Evolutionary conservation across 1,139 yeast species (phyloP), one percentile per base, ranked within the genome.

Genomic region (Pichia sp.): DNA sequence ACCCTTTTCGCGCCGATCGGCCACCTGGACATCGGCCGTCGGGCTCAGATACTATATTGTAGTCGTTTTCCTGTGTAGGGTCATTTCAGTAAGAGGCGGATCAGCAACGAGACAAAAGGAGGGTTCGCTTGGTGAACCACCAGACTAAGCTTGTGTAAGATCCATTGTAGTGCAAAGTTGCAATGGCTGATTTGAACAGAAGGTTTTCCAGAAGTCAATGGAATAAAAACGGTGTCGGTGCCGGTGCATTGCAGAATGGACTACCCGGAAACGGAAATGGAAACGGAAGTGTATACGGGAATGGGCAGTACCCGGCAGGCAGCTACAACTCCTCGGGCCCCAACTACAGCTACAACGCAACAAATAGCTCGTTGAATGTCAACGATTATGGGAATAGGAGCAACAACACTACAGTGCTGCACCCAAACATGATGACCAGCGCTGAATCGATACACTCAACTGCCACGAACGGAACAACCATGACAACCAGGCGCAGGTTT

Each of bases 401-500:
- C 29, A 42, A 30, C 13, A 23, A 7, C 10, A 36, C 10, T 7
- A 36, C 40, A 11, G 40, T 36, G n/a, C 32, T 44, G 11, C 45
- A 41, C 16, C 51, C 54, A 15, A 50, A 43, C 13, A 32, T 50
- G 16, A 13, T 36, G 26, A 30, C 38, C 11, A 46, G 54, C 29
- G 50, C 54, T 1, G 56, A 50, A 34, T 55, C 58, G 11, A 45
- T 55, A 10, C 44, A 41, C 15, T 55, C 58, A 1, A 47, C 38
- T 32, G 58, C 56, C 4, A 55, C 57, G 1, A 53, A 51, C 45
- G 58, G 53, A 19, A 56, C 58, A 6, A 40, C 29, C 38, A 47
- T 52, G 32, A 50, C 49, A 4, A 60, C 40, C 4, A 52, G 58
- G 31, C 52, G 61, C 8, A 45, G 61, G 32, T 59, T 59, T 40